Conservation (phyloP, 2,329 filamentous ascomycete species). For the Setomelanomma holmii region DNA sequence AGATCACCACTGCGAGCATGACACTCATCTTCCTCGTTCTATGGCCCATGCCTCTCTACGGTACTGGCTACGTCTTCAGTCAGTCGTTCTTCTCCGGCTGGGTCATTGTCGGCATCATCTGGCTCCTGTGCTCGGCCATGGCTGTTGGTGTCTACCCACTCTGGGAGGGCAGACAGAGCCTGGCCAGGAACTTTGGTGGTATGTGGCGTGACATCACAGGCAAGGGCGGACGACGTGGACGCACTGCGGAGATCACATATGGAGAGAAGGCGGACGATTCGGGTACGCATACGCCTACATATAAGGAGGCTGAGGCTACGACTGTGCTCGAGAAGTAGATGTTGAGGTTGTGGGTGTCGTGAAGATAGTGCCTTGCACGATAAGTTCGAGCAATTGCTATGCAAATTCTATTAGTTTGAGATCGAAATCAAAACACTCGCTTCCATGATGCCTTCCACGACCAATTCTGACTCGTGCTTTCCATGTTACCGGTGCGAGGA, state of each 20-base stretch:
- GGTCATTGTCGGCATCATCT: conserved; percentile 72
- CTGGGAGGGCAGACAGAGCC: conserved; percentile 65
- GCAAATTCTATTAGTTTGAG: too few species aligned
- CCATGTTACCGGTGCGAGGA: neutral
- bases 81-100: conserved; percentile 83
- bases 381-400: too few species aligned
- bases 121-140: conserved; percentile 75
- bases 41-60: conserved; percentile 94
- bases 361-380: neutral
- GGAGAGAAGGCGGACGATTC: conserved; percentile 22
- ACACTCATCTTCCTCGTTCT: conserved; percentile 77
- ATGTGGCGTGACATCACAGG: conserved; percentile 39
- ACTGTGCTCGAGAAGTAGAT: neutral
- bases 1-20: conserved; percentile 65
- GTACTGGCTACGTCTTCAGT: conserved; percentile 79
- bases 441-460: neutral
- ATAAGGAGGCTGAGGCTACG: conserved; percentile 19
- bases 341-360: neutral
- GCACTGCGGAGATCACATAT: conserved; percentile 19
- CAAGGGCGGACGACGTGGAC: conserved; percentile 19
- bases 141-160: conserved; percentile 83
- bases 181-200: conserved; percentile 31
- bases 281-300: conserved; percentile 23
- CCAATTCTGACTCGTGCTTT: neutral
- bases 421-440: neutral